These are phyloP conservation scores for Fragaria ananassa DNA, from an alignment of 306 rosid species.

Conservation along the genomic window DNA sequence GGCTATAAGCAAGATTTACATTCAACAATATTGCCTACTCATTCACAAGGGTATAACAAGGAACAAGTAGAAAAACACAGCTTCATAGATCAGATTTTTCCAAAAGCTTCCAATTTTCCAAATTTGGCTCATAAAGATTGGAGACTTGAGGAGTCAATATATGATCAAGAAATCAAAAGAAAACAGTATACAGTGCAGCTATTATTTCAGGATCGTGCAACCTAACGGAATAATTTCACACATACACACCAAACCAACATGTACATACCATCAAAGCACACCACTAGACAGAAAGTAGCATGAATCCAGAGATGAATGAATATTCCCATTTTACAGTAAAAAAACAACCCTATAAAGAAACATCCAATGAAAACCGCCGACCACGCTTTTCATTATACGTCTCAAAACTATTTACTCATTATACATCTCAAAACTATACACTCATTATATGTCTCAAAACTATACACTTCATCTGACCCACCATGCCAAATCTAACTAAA, in stretches of 20 bases:
- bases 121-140: not conserved
- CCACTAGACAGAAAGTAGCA: not conserved
- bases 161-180: not conserved
- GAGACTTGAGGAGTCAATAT: not conserved
- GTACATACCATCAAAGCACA: not conserved
- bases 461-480: not conserved
- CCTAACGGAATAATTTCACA: slow-evolving; percentile 10
- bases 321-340: not conserved
- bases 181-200: not conserved
- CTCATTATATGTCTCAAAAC: not conserved
- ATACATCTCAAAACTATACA: not conserved
- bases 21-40: not conserved
- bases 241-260: not conserved
- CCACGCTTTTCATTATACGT: not conserved
- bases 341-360: not conserved
- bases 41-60: not conserved
- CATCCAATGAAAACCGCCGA: not conserved
- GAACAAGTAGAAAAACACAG: not conserved
- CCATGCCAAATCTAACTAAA: not conserved
- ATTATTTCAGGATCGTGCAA: not conserved
- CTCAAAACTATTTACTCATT: too few species aligned
- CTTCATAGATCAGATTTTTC: not conserved
- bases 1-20: not conserved
- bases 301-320: not conserved
- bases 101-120: not conserved